Base-by-base conservation (phyloP, 116 monocot genomes). In the Dioscorea cayenensis region DNA sequence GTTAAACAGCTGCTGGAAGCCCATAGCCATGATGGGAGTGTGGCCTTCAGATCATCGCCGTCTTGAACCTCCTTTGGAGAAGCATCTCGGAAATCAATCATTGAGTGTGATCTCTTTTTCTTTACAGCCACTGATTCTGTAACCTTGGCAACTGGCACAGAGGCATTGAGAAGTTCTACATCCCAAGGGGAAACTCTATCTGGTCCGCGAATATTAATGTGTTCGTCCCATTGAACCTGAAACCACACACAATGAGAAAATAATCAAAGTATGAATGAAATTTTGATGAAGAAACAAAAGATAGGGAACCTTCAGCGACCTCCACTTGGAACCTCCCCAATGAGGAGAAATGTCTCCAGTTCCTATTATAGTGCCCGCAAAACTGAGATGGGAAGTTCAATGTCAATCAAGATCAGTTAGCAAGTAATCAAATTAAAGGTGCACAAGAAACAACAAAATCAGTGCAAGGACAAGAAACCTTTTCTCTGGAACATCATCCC, bases 181-280 rank as follows among this genome's bases (percentile, higher is more conserved):
- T 95, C 95, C 95, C 95, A 95, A n/a, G 91, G 91, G 4, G 95
- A 95, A 49, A 95, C 80, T 58, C 79, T 84, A 36, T 84, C 91
- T 27, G 95, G 91, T 23, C 79, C 55, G 20, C 69, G 75, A 66
- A 91, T 75, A 58, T 68, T 81, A n/a, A 77, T 29, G 11, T 78
- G 68, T 76, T 95, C 95, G 68, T 95, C 91, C 91, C 95, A 95
- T 71, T 85, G 89, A 28, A 95, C 87, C 94, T 95, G 75, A 69
- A 71, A 28, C 23, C 58, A 38, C 55, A 55, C 5, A n/a, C 16
- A 5, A 55, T 55, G n/a, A 55, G 18, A 17, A 51, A 59, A 52
- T 36, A 64, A 67, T 1, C 72, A 27, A 35, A 29, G 37, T 28
- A 49, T 71, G 27, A 65, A 29, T 11, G 36, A 52, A 22, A 52